Conservation (phyloP, 305 asterid genomes). For the Fraxinus ornus region DNA sequence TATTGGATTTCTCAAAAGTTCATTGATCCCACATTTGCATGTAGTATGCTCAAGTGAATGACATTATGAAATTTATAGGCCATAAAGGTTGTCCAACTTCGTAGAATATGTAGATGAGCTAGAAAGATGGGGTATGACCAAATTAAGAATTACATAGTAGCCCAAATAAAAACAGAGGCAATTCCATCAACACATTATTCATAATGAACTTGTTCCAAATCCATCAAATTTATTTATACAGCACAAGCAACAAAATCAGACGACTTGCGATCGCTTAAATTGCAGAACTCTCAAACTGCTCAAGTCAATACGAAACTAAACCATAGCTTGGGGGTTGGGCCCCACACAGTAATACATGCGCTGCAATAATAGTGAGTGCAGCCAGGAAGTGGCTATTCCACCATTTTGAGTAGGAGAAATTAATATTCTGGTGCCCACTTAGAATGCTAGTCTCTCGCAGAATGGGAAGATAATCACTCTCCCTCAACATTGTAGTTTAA, state of each 20-base stretch:
- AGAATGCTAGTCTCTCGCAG: not conserved
- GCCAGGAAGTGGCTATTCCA: not conserved
- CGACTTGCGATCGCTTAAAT: not conserved
- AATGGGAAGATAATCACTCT: not conserved
- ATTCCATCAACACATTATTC: not conserved
- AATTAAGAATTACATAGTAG: not conserved
- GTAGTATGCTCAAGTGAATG: not conserved
- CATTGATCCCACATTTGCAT: constrained; percentile 16
- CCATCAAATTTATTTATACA: not conserved
- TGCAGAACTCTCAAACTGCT: not conserved
- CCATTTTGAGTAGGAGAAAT: not conserved
- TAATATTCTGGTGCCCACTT: not conserved
- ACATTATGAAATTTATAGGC: not conserved
- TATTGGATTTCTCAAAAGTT: not conserved
- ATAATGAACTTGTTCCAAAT: not conserved
- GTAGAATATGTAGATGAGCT: not conserved
- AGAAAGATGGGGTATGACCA: not conserved
- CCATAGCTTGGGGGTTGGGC: not conserved
- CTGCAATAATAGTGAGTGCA: not conserved
- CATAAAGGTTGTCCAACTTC: not conserved
- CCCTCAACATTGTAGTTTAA: not conserved
- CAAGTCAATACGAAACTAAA: not conserved
- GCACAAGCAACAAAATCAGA: not conserved
- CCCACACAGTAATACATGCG: not conserved
- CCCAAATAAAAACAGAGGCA: not conserved